phyloP scores from a whole-genome alignment of 2,329 filamentous ascomycete genomes.

The Ascochyta fabae region DNA sequence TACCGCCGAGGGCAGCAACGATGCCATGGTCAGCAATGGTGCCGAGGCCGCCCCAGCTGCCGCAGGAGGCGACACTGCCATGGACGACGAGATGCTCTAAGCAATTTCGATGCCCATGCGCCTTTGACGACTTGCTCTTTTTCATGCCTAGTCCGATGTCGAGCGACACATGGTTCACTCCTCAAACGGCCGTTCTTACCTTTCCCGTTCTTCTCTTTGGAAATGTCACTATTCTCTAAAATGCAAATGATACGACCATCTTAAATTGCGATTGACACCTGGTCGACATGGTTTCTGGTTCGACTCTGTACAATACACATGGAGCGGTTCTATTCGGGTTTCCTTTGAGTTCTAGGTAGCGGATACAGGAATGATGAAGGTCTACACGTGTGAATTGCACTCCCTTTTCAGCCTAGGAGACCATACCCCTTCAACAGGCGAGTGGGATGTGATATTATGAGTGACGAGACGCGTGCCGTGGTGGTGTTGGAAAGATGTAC shows the following conservation, averaged over 20 bases:
- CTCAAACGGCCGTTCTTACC: conserved; percentile 18
- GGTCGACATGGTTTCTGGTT: conserved; percentile 16
- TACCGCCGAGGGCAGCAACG: conserved; percentile 52
- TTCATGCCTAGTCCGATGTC: conserved; percentile 4
- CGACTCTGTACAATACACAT: conserved; percentile 34
- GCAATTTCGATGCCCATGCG: not conserved
- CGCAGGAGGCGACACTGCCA: conserved; percentile 45
- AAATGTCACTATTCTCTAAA: conserved; percentile 21
- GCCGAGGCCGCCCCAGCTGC: conserved; percentile 53
- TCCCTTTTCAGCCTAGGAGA: not conserved
- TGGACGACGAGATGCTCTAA: conserved; percentile 51
- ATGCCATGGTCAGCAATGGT: conserved; percentile 55
- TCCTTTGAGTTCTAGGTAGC: conserved; percentile 23
- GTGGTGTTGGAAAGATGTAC: not conserved
- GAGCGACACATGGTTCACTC: conserved; percentile 17
- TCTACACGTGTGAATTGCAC: not conserved
- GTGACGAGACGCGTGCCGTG: not conserved
- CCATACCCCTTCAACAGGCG: no score
- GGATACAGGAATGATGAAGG: conserved; percentile 20
- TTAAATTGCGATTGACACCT: conserved; percentile 15
- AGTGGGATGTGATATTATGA: no score
- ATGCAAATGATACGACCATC: conserved; percentile 14
- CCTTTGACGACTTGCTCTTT: conserved; percentile 13
- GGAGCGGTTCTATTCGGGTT: conserved; percentile 16
- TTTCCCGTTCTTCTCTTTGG: conserved; percentile 23